Base-by-base conservation (phyloP, 2,329 filamentous ascomycete genomes). In the Diplocarpon mali region DNA sequence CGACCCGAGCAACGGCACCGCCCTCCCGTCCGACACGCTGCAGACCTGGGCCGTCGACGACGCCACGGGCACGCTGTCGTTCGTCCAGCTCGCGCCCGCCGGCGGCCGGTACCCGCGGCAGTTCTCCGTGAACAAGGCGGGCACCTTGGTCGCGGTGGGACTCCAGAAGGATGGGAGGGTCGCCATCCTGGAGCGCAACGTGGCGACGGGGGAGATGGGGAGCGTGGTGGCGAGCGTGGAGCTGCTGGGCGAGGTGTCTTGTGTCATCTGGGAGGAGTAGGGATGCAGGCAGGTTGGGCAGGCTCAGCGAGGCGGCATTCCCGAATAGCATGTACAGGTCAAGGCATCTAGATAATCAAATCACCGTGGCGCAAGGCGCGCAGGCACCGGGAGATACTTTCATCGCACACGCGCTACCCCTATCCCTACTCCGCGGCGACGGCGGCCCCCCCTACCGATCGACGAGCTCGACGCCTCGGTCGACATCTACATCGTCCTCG, bases 21-120 rank as follows among this genome's bases (percentile, higher is more conserved):
- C 54, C 11, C 66, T 78, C 45, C 58, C 69, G 8, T 80, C 79
- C 0, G 81, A 85, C 60, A 73, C 81, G 1, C 64, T 89, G 43
- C 70, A 80, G 48, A 77, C 69, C 47, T 85, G 77, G 65, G 57
- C 65, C 44, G 72, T 85, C 52, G 63, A 76, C 53, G 47, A 57
- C 1, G 51, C 59, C 12, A 72, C 67, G 13, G 69, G 69, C 12
- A 61, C 57, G 11, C 54, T 73, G 2, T 51, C 47, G 0, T 69
- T 70, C 48, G 54, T 64, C 2, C 63, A 70, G 42, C 57, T 70
- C 3, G 62, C 63, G 16, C 65, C 71, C 3, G 62, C 67, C 0
- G 69, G 69, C 5, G 71, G 71, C 0, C 46, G 38, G 1, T 67
- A 60, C 51, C 71, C 71, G 0, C 59, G 71, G 8, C 67, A 71